A percentile compares a stretch with the other conserved stretches of the same genome.
These are phyloP conservation scores for Nemania sp. DNA, from an alignment of 2,329 filamentous ascomycete species.

Conservation along the genomic window DNA sequence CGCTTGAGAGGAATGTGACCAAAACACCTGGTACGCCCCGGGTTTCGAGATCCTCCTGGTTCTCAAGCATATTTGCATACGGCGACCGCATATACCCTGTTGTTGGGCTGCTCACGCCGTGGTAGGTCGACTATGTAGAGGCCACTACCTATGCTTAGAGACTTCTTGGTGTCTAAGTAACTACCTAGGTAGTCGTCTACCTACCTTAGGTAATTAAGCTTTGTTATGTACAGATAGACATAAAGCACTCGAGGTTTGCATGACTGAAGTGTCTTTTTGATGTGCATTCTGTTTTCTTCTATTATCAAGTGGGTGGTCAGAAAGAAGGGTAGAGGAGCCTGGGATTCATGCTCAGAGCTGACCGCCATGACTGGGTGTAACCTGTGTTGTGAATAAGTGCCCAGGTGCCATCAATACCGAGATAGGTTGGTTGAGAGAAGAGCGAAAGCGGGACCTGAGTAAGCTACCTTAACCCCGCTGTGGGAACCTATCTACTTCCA, in stretches of 20 bases:
- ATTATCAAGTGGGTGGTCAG: background rate
- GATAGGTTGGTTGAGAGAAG: constrained; percentile 6
- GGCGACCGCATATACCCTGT: constrained; percentile 27
- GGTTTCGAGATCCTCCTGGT: constrained; percentile 26
- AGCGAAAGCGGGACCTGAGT: constrained; percentile 39
- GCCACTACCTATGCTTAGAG: background rate
- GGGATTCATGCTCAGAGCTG: constrained; percentile 6
- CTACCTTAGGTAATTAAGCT: background rate
- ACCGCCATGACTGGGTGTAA: background rate
- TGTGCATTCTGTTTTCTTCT: background rate
- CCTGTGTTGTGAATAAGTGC: constrained; percentile 15
- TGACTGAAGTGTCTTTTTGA: background rate
- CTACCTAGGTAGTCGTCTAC: background rate
- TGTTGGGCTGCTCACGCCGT: constrained; percentile 2
- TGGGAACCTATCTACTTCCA: constrained; percentile 25
- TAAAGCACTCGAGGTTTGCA: background rate
- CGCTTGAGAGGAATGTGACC: constrained; percentile 21
- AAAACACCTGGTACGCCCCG: constrained; percentile 23
- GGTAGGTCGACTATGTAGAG: background rate
- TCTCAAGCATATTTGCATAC: constrained; percentile 30
- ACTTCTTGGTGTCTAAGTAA: background rate
- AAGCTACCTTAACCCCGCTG: constrained; percentile 39
- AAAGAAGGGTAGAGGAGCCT: background rate
- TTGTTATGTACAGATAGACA: background rate
- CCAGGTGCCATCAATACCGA: background rate